A percentile compares a stretch with the other conserved stretches of the same genome.
Conservation (phyloP, 163 green algal genomes). For the Scenedesmus sp. region DNA sequence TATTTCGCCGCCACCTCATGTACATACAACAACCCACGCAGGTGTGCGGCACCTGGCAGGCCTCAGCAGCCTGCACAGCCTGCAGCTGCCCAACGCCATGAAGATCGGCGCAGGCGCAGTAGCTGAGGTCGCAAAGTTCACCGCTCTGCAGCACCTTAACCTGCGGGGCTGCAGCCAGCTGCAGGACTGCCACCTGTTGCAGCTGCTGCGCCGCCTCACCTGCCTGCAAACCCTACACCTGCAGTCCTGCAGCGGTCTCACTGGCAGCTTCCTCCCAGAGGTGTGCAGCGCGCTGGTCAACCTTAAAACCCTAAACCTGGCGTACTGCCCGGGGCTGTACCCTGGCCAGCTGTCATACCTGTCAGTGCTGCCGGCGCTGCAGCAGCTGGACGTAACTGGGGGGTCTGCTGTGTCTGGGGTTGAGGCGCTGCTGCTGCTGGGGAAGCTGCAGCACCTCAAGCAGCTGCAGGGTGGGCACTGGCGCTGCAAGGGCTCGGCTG, state of each 20-base stretch:
- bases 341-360: neutral
- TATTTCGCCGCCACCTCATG: neutral
- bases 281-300: neutral
- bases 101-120: conserved; percentile 22
- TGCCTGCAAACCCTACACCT: conserved; percentile 20
- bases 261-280: neutral
- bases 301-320: conserved; percentile 23
- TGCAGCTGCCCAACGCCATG: conserved; percentile 39
- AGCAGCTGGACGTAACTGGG: conserved; percentile 10
- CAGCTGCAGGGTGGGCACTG: neutral
- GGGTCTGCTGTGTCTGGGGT: neutral
- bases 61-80: conserved; percentile 3
- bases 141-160: conserved; percentile 16
- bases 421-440: neutral
- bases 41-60: conserved; percentile 13
- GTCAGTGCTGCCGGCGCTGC: neutral
- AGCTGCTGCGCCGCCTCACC: neutral
- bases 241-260: conserved; percentile 18
- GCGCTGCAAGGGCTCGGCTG: neutral
- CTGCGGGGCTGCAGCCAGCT: conserved; percentile 48
- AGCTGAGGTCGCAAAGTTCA: neutral
- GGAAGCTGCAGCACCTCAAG: neutral
- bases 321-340: conserved; percentile 17
- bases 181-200: neutral
- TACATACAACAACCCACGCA: neutral